Percentiles rank a stretch among this genome's conserved stretches.
phyloP scores from a whole-genome alignment of 768 basidiomycete genomes.

The Phylloporus rhodoxanthus region DNA sequence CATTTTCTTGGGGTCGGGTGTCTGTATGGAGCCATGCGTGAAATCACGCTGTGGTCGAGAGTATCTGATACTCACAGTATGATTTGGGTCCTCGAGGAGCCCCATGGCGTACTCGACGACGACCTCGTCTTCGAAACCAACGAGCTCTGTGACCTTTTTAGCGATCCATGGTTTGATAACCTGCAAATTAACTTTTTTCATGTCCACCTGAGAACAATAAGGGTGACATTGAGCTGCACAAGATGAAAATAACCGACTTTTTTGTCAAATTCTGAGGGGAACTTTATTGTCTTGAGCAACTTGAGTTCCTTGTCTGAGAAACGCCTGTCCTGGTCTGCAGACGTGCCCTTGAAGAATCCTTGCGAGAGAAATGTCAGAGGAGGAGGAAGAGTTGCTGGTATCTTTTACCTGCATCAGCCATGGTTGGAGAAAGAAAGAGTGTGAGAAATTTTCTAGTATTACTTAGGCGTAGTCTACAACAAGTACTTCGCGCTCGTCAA shows the following conservation, averaged over 20 bases:
- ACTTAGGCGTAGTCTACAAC: constrained; percentile 10
- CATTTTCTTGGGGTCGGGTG: constrained; percentile 91
- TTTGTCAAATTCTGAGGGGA: constrained; percentile 82
- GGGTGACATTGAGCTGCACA: background rate
- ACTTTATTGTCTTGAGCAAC: constrained; percentile 83
- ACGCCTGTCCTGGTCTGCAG: constrained; percentile 84
- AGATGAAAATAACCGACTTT: constrained; percentile 46
- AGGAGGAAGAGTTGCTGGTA: constrained; percentile 5
- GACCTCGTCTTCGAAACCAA: constrained; percentile 95
- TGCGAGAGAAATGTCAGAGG: constrained; percentile 7
- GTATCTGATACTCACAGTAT: constrained; percentile 53
- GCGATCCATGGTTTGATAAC: constrained; percentile 96
- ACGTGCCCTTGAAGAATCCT: constrained; percentile 90
- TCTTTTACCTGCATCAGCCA: constrained; percentile 56
- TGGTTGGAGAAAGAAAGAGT: constrained; percentile 24
- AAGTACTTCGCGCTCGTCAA: constrained; percentile 30
- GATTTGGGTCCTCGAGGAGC: constrained; percentile 77
- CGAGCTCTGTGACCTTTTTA: constrained; percentile 83
- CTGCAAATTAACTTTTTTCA: constrained; percentile 88
- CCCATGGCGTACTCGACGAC: constrained; percentile 96
- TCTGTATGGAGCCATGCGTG: constrained; percentile 37
- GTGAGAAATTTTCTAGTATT: constrained; percentile 25
- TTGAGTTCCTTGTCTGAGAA: constrained; percentile 95
- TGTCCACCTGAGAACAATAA: constrained; percentile 61
- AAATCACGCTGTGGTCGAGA: background rate